Base-by-base conservation (phyloP, 2,329 filamentous ascomycete genomes). In the Ophiocordyceps sinensis region DNA sequence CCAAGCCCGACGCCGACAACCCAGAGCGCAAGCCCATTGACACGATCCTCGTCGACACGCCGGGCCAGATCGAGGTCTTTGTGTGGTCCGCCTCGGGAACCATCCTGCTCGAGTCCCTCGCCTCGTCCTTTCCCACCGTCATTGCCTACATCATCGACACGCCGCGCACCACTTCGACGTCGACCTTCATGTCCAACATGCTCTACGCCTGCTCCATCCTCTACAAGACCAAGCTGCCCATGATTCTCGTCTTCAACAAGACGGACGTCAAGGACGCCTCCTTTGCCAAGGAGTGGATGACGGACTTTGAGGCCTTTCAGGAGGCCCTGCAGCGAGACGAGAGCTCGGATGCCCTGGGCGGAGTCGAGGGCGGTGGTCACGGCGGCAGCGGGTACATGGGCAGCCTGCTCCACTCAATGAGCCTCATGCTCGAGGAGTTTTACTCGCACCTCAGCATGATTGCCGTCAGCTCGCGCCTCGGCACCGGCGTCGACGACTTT, bases 161-260 rank as follows among this genome's bases (percentile, higher is more conserved):
- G 2, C 91, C 93, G 4, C 79, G 91, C 41, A 94, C 88, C 13
- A 79, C 83, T 30, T 94, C 86, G 32, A 96, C 91, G 0, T 88
- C 83, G 47, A 98, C 91, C 0, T 98, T 98, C 64, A 98, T 98
- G 91, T 93, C 85, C 59, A 98, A 98, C 65, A 98, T 98, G 91
- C 79, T 98, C 36, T 98, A 98, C 62, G 91, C 91, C 19, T 96
- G 91, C 70, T 94, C 85, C 45, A 98, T 98, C 48, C 75, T 98
- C 14, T 98, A 98, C 75, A 96, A 96, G 69, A 96, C 89, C 2
- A 94, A 94, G 59, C 71, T 98, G 0, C 91, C 91, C 21, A 98
- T 98, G 91, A 93, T 98, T 41, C 67, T 98, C 8, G 91, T 98
- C 11, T 96, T 98, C 71, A 98, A 98, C 70, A 98, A 98, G 68